Conservation (phyloP, 148 eudicot species). For the Bassia scoparia region DNA sequence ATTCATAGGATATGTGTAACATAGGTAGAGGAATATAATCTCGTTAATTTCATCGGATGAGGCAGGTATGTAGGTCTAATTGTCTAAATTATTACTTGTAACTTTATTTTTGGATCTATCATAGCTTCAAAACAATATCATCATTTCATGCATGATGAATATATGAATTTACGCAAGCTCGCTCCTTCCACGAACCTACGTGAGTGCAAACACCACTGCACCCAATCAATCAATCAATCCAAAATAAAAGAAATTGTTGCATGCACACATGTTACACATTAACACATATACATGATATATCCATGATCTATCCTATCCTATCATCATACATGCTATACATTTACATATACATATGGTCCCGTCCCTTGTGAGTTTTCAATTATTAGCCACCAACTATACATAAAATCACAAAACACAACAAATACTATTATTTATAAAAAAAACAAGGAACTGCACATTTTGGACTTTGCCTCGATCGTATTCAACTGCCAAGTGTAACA, state of each 20-base stretch:
- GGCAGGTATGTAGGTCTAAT: no score
- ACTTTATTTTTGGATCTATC: not conserved
- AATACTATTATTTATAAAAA: no score
- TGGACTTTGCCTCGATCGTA: not conserved
- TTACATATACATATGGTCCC: no score
- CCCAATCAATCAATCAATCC: no score
- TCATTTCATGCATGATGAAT: conserved; percentile 8
- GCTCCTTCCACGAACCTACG: conserved; percentile 21
- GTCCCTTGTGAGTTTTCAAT: not conserved
- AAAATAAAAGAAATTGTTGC: no score
- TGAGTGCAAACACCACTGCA: conserved; percentile 6
- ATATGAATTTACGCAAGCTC: not conserved
- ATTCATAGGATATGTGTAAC: not conserved
- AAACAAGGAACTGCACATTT: not conserved
- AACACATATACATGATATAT: no score
- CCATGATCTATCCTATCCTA: no score
- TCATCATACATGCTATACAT: no score
- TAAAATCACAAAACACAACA: not conserved
- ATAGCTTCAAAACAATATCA: not conserved
- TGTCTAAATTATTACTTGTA: no score
- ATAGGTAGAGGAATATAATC: conserved; percentile 10
- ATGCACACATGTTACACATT: no score
- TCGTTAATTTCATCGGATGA: not conserved
- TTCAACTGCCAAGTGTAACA: no score
- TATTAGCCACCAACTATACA: not conserved